Percentiles rank a stretch among this genome's conserved stretches.
Evolutionary conservation across 2,329 filamentous ascomycete genomes (phyloP).

Genomic region (Ceratocystis harringtonii): DNA sequence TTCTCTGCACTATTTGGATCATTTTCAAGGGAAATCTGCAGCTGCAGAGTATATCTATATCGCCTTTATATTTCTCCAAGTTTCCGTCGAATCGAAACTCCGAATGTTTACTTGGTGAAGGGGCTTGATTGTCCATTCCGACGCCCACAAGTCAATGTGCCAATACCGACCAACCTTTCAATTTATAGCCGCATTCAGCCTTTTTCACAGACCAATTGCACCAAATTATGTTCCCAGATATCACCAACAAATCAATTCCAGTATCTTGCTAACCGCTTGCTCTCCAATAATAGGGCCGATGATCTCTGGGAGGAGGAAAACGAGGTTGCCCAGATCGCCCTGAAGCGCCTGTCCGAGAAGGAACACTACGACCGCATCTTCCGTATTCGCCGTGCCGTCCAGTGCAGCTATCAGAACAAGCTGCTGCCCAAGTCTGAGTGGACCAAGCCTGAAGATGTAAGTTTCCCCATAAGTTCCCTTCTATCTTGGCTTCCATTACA

Average conservation of each 20-base stretch:
- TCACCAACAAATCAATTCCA: neutral
- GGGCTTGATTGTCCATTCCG: neutral
- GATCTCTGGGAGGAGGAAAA: constrained; percentile 90
- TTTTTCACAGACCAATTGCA: neutral
- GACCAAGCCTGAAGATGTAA: constrained; percentile 42
- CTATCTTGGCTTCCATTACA: neutral
- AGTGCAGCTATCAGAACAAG: constrained; percentile 52
- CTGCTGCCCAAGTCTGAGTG: constrained; percentile 47
- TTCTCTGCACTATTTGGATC: too few species aligned
- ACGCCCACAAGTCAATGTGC: neutral
- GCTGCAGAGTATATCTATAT: too few species aligned
- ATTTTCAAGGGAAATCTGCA: too few species aligned
- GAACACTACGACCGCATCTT: constrained; percentile 94
- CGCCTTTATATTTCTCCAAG: too few species aligned
- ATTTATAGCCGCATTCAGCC: neutral
- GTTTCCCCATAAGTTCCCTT: constrained; percentile 14
- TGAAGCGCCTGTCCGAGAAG: constrained; percentile 80
- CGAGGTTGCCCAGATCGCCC: constrained; percentile 69
- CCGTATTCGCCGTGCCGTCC: constrained; percentile 88
- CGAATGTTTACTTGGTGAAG: too few species aligned
- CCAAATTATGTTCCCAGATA: neutral
- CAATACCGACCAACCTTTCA: neutral
- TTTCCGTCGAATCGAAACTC: too few species aligned
- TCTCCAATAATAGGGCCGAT: constrained; percentile 51
- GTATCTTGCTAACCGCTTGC: constrained; percentile 5